Conservation (phyloP, 2,329 filamentous ascomycete genomes). For the Claviceps sp. region DNA sequence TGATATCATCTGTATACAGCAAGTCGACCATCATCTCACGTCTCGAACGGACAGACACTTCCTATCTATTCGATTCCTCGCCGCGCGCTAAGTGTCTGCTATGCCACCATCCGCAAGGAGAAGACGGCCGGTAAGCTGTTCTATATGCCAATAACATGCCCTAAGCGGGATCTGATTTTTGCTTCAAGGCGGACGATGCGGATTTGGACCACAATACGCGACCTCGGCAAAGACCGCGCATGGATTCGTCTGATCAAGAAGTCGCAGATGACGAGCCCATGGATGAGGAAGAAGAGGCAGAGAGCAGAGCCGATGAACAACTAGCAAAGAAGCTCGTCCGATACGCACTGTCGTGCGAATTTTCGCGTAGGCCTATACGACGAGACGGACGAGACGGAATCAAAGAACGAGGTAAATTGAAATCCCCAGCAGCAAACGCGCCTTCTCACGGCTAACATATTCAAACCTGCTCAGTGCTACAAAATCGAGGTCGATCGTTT, state of each 20-base stretch:
- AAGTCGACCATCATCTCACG: neutral
- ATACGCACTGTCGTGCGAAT: slow-evolving; percentile 54
- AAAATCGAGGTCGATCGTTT: slow-evolving; percentile 56
- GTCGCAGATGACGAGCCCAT: slow-evolving; percentile 13
- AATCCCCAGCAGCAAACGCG: neutral
- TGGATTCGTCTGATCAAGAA: slow-evolving; percentile 18
- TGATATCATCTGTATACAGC: neutral
- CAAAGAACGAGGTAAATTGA: slow-evolving; percentile 41
- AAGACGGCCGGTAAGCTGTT: slow-evolving; percentile 18
- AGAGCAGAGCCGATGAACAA: slow-evolving; percentile 32
- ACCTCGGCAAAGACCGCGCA: slow-evolving; percentile 18
- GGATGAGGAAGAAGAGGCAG: slow-evolving; percentile 15
- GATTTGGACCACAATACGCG: slow-evolving; percentile 20
- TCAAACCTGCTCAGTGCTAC: slow-evolving; percentile 44
- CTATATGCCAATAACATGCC: neutral
- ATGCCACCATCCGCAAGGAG: slow-evolving; percentile 22
- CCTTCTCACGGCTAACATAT: neutral
- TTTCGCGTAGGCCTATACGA: slow-evolving; percentile 43
- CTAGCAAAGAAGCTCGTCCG: slow-evolving; percentile 55
- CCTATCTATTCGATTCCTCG: neutral
- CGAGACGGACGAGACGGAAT: slow-evolving; percentile 49
- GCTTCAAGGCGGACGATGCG: slow-evolving; percentile 14
- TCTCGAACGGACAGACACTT: neutral
- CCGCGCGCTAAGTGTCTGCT: neutral
- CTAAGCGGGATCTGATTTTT: neutral